phyloP scores from a whole-genome alignment of 2,329 filamentous ascomycete species.

The Emydomyces testavorans region DNA sequence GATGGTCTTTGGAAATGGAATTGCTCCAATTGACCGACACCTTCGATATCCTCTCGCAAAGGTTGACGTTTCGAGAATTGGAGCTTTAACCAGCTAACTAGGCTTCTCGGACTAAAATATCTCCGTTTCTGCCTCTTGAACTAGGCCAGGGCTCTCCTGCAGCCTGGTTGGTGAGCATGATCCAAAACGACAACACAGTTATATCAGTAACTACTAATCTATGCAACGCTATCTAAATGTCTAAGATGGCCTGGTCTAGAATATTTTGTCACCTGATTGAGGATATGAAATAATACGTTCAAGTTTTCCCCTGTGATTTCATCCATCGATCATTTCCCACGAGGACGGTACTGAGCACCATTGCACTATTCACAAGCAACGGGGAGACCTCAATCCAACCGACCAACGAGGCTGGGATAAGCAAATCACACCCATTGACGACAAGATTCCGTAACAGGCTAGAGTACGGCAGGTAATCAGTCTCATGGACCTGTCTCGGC shows the following conservation, averaged over 20 bases:
- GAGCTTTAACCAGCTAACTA: no score
- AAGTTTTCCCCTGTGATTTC: conserved; percentile 9
- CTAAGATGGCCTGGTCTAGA: background rate
- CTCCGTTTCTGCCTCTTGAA: no score
- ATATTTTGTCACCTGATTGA: background rate
- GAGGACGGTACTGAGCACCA: conserved; percentile 51
- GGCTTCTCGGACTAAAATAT: no score
- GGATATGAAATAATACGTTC: background rate
- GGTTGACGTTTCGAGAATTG: no score
- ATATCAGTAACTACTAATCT: no score
- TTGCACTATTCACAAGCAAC: conserved; percentile 46
- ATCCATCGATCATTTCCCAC: conserved; percentile 52
- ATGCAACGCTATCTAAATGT: no score
- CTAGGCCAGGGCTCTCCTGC: no score
- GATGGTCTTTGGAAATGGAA: no score
- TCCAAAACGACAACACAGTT: no score
- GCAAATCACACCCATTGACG: conserved; percentile 50
- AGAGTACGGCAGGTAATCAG: background rate
- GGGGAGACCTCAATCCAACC: conserved; percentile 48
- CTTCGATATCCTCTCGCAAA: no score
- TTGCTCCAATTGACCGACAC: no score
- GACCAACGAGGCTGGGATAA: conserved; percentile 49
- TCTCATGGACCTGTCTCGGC: background rate
- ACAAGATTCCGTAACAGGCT: conserved; percentile 40
- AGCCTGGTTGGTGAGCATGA: no score